Evolutionary conservation across 495 filamentous ascomycete genomes (phyloP), one percentile per base, ranked within the genome.

Genomic region (Penicillium coprophilum): DNA sequence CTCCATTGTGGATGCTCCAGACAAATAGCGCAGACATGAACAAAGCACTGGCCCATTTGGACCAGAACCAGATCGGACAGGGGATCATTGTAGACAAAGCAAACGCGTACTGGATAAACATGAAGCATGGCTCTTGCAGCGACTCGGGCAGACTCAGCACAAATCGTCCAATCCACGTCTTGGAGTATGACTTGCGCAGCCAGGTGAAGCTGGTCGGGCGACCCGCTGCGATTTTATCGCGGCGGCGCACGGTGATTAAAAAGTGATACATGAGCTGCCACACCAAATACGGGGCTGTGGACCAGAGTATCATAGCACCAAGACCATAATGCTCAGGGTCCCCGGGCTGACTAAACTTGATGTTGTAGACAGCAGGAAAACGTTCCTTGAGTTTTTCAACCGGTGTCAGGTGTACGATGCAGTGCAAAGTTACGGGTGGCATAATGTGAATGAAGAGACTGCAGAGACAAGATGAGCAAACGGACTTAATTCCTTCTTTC

Each of bases 401-500:
- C 4, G 87, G 69, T 20, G 91, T 78, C 45, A 97, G 78, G 66
- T 98, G 94, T 38, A 96, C 89, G 24, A 97, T 77, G 66, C 91
- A 95, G 73, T 98, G 94, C 43, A 97, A 79, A 21, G 92, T 87
- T 9, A 89, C 91, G 46, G 91, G 94, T 4, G 94, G 94, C 92
- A 97, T 97, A 62, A 98, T 96, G 73, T 98, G 94, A 60, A 98
- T 96, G 76, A 98, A 97, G 27, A 97, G 74, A 69, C 89, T 91
- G 40, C 23, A 36, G 38, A n/a, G 46, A 19, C 7, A 20, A 28
- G 6, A 32, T 70, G 61, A 59, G 65, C 57, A 15, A 32, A 27
- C 23, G 57, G 10, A 24, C 21, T 19, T 31, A 0, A 24, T 34
- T 15, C 41, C 12, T 12, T 51, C 12, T 12, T 51, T 13, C 8